phyloP scores from a whole-genome alignment of 805 yeast species.

The Candida peoriensis region DNA sequence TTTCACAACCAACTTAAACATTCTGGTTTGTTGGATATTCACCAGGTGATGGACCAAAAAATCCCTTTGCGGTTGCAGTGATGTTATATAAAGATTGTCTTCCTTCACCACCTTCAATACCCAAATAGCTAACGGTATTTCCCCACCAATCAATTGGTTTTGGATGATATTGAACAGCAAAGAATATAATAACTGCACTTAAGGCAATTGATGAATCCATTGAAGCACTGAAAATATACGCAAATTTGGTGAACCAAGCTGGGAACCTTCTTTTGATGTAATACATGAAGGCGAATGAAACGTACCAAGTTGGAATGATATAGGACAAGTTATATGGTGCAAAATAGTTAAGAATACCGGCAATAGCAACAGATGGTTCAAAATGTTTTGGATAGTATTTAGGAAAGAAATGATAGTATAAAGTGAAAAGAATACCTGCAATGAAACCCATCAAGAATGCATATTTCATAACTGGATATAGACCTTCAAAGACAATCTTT shows the following conservation, averaged over 20 bases:
- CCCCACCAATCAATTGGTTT: conserved; percentile 62
- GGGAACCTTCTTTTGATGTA: conserved; percentile 32
- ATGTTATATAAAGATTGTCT: not conserved
- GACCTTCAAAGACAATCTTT: conserved; percentile 46
- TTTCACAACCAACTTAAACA: not conserved
- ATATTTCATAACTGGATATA: conserved; percentile 60
- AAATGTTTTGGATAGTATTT: conserved; percentile 21
- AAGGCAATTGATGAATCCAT: conserved; percentile 61
- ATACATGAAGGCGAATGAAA: conserved; percentile 41
- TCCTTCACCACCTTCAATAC: conserved; percentile 32
- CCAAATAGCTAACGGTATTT: conserved; percentile 33
- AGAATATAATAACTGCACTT: conserved; percentile 46
- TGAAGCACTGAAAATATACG: conserved; percentile 49
- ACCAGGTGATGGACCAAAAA: conserved; percentile 19
- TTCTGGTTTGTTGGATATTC: conserved; percentile 8
- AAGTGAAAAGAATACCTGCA: conserved; percentile 27
- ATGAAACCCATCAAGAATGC: conserved; percentile 54
- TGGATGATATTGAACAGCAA: conserved; percentile 41
- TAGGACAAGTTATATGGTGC: conserved; percentile 51
- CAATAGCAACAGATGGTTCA: conserved; percentile 47
- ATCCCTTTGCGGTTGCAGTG: conserved; percentile 8
- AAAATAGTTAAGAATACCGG: conserved; percentile 37
- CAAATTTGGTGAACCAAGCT: conserved; percentile 51
- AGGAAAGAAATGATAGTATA: conserved; percentile 18
- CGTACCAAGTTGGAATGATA: conserved; percentile 25